Evolutionary conservation across 768 basidiomycete species (phyloP).

Genomic region (Mycena venus): DNA sequence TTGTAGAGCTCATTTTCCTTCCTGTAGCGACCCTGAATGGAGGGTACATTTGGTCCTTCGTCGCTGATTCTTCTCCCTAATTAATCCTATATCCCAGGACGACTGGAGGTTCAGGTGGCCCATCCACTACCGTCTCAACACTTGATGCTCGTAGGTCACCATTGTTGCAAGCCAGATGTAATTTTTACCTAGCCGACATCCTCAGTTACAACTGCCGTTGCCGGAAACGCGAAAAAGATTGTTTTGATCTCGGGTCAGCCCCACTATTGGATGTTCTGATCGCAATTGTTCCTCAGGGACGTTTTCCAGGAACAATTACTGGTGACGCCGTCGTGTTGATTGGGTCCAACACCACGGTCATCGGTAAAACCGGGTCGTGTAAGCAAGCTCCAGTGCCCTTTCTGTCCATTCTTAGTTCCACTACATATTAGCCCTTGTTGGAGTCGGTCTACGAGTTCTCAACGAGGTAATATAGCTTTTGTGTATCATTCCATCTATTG

Average conservation of each 20-base stretch:
- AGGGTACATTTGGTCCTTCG: conserved; percentile 22
- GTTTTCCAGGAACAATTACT: conserved; percentile 46
- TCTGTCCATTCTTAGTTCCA: not conserved
- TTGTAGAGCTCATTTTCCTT: not conserved
- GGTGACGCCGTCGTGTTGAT: conserved; percentile 57
- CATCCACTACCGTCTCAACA: conserved; percentile 57
- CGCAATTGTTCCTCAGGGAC: not conserved
- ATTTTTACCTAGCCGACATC: not conserved
- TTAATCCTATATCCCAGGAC: conserved; percentile 45
- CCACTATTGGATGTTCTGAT: not conserved
- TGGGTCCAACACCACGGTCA: conserved; percentile 60
- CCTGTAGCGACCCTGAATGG: conserved; percentile 33
- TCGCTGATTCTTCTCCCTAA: not conserved
- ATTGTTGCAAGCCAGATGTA: not conserved
- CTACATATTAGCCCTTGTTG: conserved; percentile 51
- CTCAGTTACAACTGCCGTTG: conserved; percentile 52
- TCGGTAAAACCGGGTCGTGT: conserved; percentile 57
- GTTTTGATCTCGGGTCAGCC: conserved; percentile 56
- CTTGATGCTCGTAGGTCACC: conserved; percentile 44
- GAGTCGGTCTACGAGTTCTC: conserved; percentile 57
- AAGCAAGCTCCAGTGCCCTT: conserved; percentile 20
- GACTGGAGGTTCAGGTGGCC: conserved; percentile 58
- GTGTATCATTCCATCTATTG: not conserved
- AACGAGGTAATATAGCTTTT: not conserved
- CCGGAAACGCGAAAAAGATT: conserved; percentile 55